Evolutionary conservation across 139 green algal genomes (phyloP).

Genomic region (Coelastrella sp.): DNA sequence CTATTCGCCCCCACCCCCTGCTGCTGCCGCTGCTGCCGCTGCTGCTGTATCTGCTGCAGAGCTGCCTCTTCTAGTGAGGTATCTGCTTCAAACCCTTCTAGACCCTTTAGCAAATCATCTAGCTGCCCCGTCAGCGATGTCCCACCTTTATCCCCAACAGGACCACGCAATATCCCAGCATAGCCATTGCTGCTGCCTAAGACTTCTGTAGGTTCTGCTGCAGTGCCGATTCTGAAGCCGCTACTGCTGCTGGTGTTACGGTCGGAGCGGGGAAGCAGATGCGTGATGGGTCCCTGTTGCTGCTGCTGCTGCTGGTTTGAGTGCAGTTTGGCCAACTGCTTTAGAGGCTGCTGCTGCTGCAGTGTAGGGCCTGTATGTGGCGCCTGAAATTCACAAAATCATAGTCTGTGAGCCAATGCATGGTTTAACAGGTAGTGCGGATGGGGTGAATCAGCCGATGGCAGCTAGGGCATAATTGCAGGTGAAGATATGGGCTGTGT

Average conservation of each 20-base stretch:
- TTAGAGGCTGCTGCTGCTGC: background rate
- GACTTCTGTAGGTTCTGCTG: background rate
- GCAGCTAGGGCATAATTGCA: too few relatives aligned
- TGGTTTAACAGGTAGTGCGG: too few relatives aligned
- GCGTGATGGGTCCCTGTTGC: background rate
- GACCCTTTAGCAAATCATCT: background rate
- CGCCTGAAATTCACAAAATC: too few relatives aligned
- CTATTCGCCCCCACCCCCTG: background rate
- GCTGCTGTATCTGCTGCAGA: slow-evolving; percentile 21
- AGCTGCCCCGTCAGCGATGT: background rate
- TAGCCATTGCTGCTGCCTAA: background rate
- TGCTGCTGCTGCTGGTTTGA: background rate
- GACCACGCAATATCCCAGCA: background rate
- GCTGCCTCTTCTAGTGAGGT: background rate
- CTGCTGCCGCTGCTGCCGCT: background rate
- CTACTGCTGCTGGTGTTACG: slow-evolving; percentile 13
- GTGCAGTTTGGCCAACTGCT: background rate
- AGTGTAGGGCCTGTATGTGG: background rate
- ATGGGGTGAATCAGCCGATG: too few relatives aligned
- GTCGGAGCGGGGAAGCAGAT: background rate
- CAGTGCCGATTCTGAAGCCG: background rate
- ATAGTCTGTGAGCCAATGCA: too few relatives aligned
- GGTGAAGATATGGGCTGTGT: too few relatives aligned
- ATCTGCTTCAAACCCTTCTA: background rate
- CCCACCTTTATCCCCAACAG: background rate